phyloP scores from a whole-genome alignment of 768 basidiomycete species.

The Boletus reticuloceps region DNA sequence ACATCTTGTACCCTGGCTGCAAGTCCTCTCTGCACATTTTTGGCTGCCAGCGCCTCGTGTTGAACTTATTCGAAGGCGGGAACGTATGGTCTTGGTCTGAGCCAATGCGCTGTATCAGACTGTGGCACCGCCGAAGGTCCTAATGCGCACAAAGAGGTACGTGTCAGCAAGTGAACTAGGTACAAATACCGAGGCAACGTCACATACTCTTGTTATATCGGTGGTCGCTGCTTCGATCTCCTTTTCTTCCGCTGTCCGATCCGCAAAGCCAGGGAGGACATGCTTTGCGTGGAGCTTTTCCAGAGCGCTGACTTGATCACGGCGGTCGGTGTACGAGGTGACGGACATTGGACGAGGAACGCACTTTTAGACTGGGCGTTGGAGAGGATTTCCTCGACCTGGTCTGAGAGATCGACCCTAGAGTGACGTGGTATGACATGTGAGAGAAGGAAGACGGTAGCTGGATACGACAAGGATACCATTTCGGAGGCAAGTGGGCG shows the following conservation, averaged over 20 bases:
- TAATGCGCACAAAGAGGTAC: slow-evolving; percentile 11
- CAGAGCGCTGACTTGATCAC: slow-evolving; percentile 67
- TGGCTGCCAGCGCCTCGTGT: slow-evolving; percentile 65
- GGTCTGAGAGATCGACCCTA: slow-evolving; percentile 92
- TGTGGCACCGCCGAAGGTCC: slow-evolving; percentile 42
- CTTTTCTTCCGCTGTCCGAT: slow-evolving; percentile 89
- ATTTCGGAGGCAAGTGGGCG: slow-evolving; percentile 76
- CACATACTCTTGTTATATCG: slow-evolving; percentile 80
- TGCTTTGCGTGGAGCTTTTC: slow-evolving; percentile 97
- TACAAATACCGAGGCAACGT: slow-evolving; percentile 8
- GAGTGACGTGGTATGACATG: slow-evolving; percentile 9
- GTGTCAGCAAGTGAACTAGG: slow-evolving; percentile 3
- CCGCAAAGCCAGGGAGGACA: slow-evolving; percentile 92
- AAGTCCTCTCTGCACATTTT: slow-evolving; percentile 93
- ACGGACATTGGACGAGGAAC: slow-evolving; percentile 24
- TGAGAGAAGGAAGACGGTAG: slow-evolving; percentile 7
- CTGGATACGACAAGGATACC: slow-evolving; percentile 45
- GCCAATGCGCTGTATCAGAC: slow-evolving; percentile 68
- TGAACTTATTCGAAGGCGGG: slow-evolving; percentile 51
- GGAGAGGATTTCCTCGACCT: slow-evolving; percentile 77
- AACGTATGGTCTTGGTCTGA: slow-evolving; percentile 57
- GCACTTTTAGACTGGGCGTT: slow-evolving; percentile 76
- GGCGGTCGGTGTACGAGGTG: slow-evolving; percentile 14
- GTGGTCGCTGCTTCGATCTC: slow-evolving; percentile 87
- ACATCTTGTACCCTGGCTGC: slow-evolving; percentile 96